phyloP scores from a whole-genome alignment of 306 rosid genomes.

The Castanospermum australe region DNA sequence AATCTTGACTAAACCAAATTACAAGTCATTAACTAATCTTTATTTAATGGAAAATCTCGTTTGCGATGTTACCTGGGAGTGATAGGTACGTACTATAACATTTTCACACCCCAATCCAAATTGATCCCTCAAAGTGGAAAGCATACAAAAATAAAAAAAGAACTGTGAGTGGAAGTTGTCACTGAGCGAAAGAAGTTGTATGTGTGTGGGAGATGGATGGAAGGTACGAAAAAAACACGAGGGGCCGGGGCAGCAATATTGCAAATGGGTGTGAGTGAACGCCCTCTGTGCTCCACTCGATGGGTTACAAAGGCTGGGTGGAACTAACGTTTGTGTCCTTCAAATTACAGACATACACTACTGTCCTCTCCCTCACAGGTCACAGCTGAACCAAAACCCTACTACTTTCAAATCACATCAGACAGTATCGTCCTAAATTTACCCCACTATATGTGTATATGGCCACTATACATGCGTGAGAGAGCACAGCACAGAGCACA shows the following conservation, averaged over 20 bases:
- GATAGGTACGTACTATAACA: neutral
- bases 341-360: conserved; percentile 38
- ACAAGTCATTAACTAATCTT: neutral
- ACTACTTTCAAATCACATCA: conserved; percentile 44
- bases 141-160: conserved; percentile 3
- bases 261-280: conserved; percentile 31
- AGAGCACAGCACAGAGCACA: neutral
- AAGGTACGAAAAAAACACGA: conserved; percentile 19
- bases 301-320: conserved; percentile 48
- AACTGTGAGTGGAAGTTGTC: conserved; percentile 32
- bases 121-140: conserved; percentile 8
- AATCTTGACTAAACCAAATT: neutral
- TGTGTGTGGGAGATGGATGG: conserved; percentile 7
- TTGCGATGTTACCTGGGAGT: neutral
- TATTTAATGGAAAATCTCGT: neutral
- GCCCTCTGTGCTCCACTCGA: conserved; percentile 43
- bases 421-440: conserved; percentile 36
- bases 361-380: conserved; percentile 32
- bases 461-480: neutral
- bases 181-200: conserved; percentile 7
- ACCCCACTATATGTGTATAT: conserved; percentile 25
- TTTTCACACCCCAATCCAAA: neutral
- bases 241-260: conserved; percentile 9
- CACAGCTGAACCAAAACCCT: conserved; percentile 36
- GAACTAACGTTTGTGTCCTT: conserved; percentile 42